Base-by-base conservation (phyloP, 129 eudicot species). In the Pittosporum tobira region DNA sequence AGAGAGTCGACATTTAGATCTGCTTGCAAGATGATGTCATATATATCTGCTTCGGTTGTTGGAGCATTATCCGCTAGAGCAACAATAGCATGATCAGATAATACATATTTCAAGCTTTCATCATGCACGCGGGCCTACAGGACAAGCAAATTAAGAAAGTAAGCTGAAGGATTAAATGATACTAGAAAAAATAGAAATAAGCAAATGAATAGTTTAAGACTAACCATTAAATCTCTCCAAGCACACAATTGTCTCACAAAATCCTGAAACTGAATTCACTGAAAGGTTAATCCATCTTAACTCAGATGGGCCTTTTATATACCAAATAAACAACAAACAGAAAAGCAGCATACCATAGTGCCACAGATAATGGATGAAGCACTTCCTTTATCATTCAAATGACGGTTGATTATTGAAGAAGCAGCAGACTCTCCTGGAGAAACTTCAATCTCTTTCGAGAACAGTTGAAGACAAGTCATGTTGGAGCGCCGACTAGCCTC, bases 211-310 rank as follows among this genome's bases (percentile, higher is more conserved):
- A 47, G 12, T 25, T 37, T 51, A 61, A 48, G 14, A 62, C 91
- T 77, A 57, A 91, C 99, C 99, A 91, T 87, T 67, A 91, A 54
- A 73, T 91, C 99, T 68, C 99, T 84, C 99, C 99, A 91, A 59
- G 70, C 65, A 72, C 96, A 91, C 27, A 91, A 65, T 64, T 65
- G 80, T 61, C 90, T 73, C 61, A 91, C 87, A 68, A 69, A 71
- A 61, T 79, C 79, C 79, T 87, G 96, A 71, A 83, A 91, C 90
- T 83, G 77, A 66, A 69, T 22, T 26, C 57, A 60, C 11, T 36
- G 48, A 37, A 52, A 38, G 47, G 55, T 57, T 14, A 42, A 6
- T 28, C 30, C 61, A 53, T 55, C 46, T 67, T 24, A 49, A 25
- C 29, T 51, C 29, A 25, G 0, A 48, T 20, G 45, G 12, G 13